These are phyloP conservation scores for Sisymbrium altissimum DNA, from an alignment of 345 rosid species.

Conservation along the genomic window DNA sequence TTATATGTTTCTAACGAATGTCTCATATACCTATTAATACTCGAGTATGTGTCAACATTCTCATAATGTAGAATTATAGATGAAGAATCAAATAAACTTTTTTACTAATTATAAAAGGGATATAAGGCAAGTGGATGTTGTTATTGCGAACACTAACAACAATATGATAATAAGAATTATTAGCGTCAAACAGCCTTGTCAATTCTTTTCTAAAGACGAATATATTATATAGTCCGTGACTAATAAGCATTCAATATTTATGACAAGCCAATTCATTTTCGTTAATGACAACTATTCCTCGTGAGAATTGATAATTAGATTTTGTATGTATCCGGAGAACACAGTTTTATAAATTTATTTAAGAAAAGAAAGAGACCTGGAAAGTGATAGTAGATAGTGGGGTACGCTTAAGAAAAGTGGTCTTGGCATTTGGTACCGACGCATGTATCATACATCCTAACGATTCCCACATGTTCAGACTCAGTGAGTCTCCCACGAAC, in stretches of 20 bases:
- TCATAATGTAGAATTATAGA: constrained; percentile 11
- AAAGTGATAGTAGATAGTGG: constrained; percentile 63
- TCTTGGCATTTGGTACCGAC: constrained; percentile 72
- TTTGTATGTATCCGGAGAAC: constrained; percentile 21
- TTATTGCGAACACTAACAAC: constrained; percentile 11
- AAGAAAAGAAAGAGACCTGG: constrained; percentile 41
- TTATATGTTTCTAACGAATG: neutral
- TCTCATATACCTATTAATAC: neutral
- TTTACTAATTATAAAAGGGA: neutral
- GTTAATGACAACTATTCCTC: constrained; percentile 28
- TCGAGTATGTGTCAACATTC: neutral
- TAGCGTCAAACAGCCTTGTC: constrained; percentile 22
- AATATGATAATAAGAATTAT: constrained; percentile 27
- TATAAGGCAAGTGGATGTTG: constrained; percentile 26
- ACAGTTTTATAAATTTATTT: neutral
- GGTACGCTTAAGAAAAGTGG: constrained; percentile 41
- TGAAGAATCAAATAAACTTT: neutral
- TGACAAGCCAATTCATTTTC: constrained; percentile 16
- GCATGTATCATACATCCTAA: constrained; percentile 86
- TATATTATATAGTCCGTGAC: constrained; percentile 26
- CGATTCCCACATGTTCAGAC: constrained; percentile 98
- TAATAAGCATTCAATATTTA: constrained; percentile 7
- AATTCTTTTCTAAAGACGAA: neutral
- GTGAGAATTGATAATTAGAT: constrained; percentile 20
- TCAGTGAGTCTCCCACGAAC: constrained; percentile 99